A percentile compares a stretch with the other conserved stretches of the same genome.
Evolutionary conservation across 1,139 yeast species (phyloP).

Genomic region (Candida frijolesensis): DNA sequence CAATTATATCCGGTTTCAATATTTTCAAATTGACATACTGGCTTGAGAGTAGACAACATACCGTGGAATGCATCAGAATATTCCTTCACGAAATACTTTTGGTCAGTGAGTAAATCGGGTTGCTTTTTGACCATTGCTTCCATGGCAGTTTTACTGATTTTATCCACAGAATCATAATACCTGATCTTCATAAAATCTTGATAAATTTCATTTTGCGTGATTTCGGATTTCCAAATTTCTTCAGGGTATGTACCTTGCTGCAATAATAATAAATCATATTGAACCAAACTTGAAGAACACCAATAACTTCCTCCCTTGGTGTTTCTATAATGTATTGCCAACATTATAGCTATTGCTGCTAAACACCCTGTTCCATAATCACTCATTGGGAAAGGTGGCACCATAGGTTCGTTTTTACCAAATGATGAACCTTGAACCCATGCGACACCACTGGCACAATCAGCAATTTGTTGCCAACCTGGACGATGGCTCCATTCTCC

Average conservation of each 20-base stretch:
- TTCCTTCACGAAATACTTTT: conserved; percentile 23
- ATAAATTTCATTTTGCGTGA: conserved; percentile 10
- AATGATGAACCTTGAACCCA: conserved; percentile 31
- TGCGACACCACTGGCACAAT: conserved; percentile 34
- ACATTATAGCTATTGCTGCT: conserved; percentile 31
- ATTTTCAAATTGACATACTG: conserved; percentile 26
- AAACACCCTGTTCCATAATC: conserved; percentile 37
- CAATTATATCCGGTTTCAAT: conserved; percentile 26
- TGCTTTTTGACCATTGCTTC: conserved; percentile 21
- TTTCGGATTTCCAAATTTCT: conserved; percentile 21
- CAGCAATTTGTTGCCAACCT: conserved; percentile 42
- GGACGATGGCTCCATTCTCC: conserved; percentile 32
- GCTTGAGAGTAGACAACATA: conserved; percentile 26
- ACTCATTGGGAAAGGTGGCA: conserved; percentile 38
- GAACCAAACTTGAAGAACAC: conserved; percentile 31
- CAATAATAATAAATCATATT: conserved; percentile 30
- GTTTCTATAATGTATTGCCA: conserved; percentile 28
- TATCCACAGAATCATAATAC: conserved; percentile 32
- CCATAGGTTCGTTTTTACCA: conserved; percentile 32
- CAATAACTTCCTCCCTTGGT: conserved; percentile 32
- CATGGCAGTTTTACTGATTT: conserved; percentile 28
- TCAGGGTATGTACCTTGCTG: conserved; percentile 27
- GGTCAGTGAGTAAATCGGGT: conserved; percentile 20
- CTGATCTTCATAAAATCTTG: conserved; percentile 20
- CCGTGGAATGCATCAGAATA: conserved; percentile 27